Percentiles rank a stretch among this genome's conserved stretches.
phyloP scores from a whole-genome alignment of 805 yeast genomes.

The Saccharomycopsis olivae region DNA sequence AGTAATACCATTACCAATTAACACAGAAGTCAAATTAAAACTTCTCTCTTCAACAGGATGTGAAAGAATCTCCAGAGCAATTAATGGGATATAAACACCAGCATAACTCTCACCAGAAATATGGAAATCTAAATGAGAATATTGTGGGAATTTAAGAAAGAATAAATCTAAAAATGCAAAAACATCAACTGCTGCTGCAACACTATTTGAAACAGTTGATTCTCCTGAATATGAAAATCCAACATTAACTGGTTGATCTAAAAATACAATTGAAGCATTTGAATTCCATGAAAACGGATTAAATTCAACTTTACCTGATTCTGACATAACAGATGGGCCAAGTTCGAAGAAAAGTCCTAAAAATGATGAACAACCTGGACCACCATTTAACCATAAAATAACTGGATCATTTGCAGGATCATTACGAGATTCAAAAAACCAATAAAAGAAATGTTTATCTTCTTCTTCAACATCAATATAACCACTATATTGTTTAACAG shows the following conservation, averaged over 20 bases:
- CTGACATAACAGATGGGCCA: slow-evolving; percentile 73
- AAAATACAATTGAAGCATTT: slow-evolving; percentile 81
- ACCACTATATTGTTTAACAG: slow-evolving; percentile 75
- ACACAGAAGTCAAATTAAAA: slow-evolving; percentile 62
- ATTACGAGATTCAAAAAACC: slow-evolving; percentile 88
- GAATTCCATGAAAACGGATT: slow-evolving; percentile 88
- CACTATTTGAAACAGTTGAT: slow-evolving; percentile 52
- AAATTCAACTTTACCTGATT: slow-evolving; percentile 52
- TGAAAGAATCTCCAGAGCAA: slow-evolving; percentile 43
- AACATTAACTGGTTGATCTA: slow-evolving; percentile 91
- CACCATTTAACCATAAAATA: slow-evolving; percentile 85
- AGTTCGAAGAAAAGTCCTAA: slow-evolving; percentile 86
- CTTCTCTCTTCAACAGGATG: slow-evolving; percentile 26
- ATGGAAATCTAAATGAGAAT: slow-evolving; percentile 48
- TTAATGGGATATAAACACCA: slow-evolving; percentile 73
- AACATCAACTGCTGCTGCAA: slow-evolving; percentile 81
- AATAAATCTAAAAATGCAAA: slow-evolving; percentile 75
- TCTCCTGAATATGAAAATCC: slow-evolving; percentile 75
- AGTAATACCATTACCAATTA: slow-evolving; percentile 91
- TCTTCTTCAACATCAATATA: slow-evolving; percentile 74
- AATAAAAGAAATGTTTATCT: slow-evolving; percentile 87
- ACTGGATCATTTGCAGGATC: slow-evolving; percentile 83
- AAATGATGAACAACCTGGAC: slow-evolving; percentile 91
- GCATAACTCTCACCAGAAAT: slow-evolving; percentile 82
- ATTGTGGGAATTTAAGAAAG: slow-evolving; percentile 75